These are phyloP conservation scores for Brassica rapa DNA, from an alignment of 345 rosid genomes.

Conservation along the genomic window DNA sequence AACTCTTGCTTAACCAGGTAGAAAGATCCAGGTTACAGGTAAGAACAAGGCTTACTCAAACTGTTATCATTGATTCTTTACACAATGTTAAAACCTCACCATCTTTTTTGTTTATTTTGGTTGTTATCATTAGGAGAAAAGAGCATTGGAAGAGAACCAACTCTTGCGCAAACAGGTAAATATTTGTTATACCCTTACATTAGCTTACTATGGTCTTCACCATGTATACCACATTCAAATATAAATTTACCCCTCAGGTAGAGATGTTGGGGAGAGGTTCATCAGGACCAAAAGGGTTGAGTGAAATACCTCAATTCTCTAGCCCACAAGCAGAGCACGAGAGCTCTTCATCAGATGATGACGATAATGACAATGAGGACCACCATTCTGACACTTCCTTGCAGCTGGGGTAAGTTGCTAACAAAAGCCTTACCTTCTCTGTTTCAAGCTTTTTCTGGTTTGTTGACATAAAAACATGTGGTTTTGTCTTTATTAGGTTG, in stretches of 20 bases:
- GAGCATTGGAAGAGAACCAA: conserved; percentile 40
- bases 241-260: neutral
- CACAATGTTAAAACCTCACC: neutral
- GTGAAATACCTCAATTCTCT: conserved; percentile 21
- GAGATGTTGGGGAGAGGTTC: conserved; percentile 39
- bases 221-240: neutral
- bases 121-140: conserved; percentile 24
- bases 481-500: conserved; percentile 19
- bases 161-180: conserved; percentile 39
- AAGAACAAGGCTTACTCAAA: neutral
- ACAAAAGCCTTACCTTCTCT: conserved; percentile 27
- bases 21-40: conserved; percentile 40
- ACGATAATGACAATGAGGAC: conserved; percentile 27
- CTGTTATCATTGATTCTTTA: neutral
- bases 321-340: conserved; percentile 30
- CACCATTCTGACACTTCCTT: conserved; percentile 40
- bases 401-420: conserved; percentile 40
- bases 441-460: neutral
- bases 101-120: neutral
- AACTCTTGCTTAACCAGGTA: conserved; percentile 32
- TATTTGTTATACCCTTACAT: neutral
- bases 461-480: neutral
- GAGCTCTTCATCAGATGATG: conserved; percentile 37
- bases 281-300: conserved; percentile 13
- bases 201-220: neutral